Evolutionary conservation across 352 stramenopile genomes (phyloP).

Genomic region (Chrysophaeum taylorii): DNA sequence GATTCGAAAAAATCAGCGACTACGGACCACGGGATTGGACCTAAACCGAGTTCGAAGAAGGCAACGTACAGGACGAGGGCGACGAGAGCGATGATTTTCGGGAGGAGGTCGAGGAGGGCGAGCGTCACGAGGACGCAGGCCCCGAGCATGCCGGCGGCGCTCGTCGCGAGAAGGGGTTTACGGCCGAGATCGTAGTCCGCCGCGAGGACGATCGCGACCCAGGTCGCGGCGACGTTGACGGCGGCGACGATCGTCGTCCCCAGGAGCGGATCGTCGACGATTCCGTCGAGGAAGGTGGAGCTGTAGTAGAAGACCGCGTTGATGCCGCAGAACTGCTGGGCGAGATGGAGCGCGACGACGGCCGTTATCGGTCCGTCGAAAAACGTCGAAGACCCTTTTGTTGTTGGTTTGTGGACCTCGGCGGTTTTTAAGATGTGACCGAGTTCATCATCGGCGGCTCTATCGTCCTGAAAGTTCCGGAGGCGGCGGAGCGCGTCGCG

Average conservation of each 20-base stretch:
- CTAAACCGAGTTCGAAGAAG: conserved; percentile 74
- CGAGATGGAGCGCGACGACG: conserved; percentile 13
- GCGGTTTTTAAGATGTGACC: too few species aligned
- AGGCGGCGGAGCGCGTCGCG: conserved; percentile 24
- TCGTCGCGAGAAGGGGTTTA: conserved; percentile 41
- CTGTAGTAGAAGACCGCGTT: conserved; percentile 28
- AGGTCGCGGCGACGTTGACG: conserved; percentile 64
- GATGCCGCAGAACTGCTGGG: conserved; percentile 19
- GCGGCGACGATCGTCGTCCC: conserved; percentile 48
- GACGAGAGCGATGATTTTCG: conserved; percentile 48
- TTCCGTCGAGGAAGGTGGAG: conserved; percentile 63
- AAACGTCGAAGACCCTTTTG: too few species aligned
- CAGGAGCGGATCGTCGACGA: conserved; percentile 59
- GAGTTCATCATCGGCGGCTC: too few species aligned
- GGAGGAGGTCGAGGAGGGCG: conserved; percentile 28
- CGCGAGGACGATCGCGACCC: conserved; percentile 55
- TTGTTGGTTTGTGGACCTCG: too few species aligned
- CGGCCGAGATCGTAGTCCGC: conserved; percentile 47
- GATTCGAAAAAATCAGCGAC: conserved; percentile 87
- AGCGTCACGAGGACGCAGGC: conserved; percentile 24
- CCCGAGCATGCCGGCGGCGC: conserved; percentile 31
- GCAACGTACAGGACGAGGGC: conserved; percentile 55
- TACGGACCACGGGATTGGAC: conserved; percentile 88
- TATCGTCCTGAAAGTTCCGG: too few species aligned
- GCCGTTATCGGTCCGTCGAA: conserved; percentile 59